phyloP scores from a whole-genome alignment of 2,329 filamentous ascomycete genomes.

The Rasamsonia emersonii region DNA sequence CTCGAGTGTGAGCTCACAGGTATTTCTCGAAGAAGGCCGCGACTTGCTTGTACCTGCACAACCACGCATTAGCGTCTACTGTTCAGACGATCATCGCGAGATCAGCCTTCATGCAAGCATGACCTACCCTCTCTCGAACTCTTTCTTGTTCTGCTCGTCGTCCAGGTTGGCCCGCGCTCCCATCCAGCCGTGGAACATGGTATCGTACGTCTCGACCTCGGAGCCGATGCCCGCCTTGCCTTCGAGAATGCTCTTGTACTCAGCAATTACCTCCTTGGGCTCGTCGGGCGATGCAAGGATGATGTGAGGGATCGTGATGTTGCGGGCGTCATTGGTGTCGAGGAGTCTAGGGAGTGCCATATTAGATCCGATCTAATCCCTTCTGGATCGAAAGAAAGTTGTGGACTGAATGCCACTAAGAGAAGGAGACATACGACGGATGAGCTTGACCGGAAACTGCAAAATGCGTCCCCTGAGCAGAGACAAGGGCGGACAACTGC shows the following conservation, averaged over 20 bases:
- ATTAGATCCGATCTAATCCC: background rate
- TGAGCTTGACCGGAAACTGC: slow-evolving; percentile 26
- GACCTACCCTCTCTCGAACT: slow-evolving; percentile 53
- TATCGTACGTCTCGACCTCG: slow-evolving; percentile 54
- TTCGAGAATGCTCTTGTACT: slow-evolving; percentile 44
- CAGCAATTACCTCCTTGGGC: slow-evolving; percentile 42
- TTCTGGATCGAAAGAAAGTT: background rate
- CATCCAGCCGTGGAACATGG: slow-evolving; percentile 69
- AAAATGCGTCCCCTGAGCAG: slow-evolving; percentile 48
- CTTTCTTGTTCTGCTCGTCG: slow-evolving; percentile 46
- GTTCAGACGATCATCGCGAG: background rate
- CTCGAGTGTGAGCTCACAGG: slow-evolving; percentile 19
- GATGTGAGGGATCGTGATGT: slow-evolving; percentile 53
- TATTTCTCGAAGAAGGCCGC: slow-evolving; percentile 51
- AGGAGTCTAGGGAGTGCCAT: slow-evolving; percentile 15
- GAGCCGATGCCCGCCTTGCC: slow-evolving; percentile 44
- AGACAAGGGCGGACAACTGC: slow-evolving; percentile 35
- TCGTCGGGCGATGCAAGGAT: slow-evolving; percentile 61
- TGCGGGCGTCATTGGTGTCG: slow-evolving; percentile 51
- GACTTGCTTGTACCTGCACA: slow-evolving; percentile 41
- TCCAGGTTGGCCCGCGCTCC: slow-evolving; percentile 54
- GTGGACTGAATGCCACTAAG: slow-evolving; percentile 14
- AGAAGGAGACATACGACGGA: slow-evolving; percentile 19
- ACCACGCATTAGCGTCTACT: slow-evolving; percentile 3
- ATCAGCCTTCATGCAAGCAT: too few relatives aligned